These are phyloP conservation scores for Thraustochytrium striatum DNA, from an alignment of 352 stramenopile species.

Conservation along the genomic window DNA sequence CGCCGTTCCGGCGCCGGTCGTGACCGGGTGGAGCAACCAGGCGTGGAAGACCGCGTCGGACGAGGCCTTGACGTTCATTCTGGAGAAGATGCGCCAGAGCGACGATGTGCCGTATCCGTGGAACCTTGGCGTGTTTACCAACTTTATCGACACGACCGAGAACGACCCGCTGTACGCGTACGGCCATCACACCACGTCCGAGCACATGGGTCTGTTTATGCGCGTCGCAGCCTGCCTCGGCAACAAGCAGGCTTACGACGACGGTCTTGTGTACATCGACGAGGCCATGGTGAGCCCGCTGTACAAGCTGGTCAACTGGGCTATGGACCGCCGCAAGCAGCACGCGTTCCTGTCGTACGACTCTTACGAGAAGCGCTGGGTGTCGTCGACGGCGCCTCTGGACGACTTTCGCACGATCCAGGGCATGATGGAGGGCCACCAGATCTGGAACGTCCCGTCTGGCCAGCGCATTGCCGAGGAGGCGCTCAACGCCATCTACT, in stretches of 20 bases:
- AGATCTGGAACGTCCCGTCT: background rate
- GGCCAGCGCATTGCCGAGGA: background rate
- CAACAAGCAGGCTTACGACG: background rate
- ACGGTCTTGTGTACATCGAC: background rate
- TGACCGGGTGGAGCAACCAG: background rate
- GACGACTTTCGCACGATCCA: background rate
- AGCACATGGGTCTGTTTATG: background rate
- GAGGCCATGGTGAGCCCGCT: background rate
- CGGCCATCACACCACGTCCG: background rate
- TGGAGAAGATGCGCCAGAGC: background rate
- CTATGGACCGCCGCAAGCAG: background rate
- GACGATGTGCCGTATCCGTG: background rate
- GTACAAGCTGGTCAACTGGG: background rate
- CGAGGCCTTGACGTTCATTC: background rate
- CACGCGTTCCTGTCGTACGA: background rate
- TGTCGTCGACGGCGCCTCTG: background rate
- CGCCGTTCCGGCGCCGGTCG: too few relatives aligned
- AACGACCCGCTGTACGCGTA: background rate
- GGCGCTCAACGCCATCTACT: background rate
- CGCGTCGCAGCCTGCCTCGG: background rate
- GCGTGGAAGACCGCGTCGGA: background rate
- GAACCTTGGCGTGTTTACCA: background rate
- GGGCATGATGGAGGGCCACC: background rate
- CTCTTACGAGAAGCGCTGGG: background rate
- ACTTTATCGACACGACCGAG: background rate